Evolutionary conservation across 306 rosid genomes (phyloP).

Genomic region (Dicorynia guianensis): DNA sequence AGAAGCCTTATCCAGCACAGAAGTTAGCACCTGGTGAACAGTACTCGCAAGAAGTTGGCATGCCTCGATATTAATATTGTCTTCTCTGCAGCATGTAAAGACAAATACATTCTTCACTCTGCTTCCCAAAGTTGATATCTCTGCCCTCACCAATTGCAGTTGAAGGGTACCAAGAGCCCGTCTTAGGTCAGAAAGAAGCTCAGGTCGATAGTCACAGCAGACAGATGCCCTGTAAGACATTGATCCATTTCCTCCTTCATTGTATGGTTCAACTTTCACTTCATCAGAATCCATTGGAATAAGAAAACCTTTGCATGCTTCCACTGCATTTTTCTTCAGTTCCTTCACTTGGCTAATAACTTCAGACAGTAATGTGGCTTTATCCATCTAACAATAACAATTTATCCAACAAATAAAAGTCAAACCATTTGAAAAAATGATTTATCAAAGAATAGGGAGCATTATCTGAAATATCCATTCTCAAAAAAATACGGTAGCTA

Average conservation of each 20-base stretch:
- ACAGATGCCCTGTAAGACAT: slow-evolving; percentile 67
- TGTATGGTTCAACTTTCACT: slow-evolving; percentile 70
- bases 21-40: slow-evolving; percentile 64
- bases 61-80: slow-evolving; percentile 41
- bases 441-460: slow-evolving; percentile 14
- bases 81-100: slow-evolving; percentile 54
- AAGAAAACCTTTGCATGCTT: slow-evolving; percentile 70
- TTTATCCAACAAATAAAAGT: slow-evolving; percentile 38
- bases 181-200: slow-evolving; percentile 73
- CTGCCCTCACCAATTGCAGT: slow-evolving; percentile 63
- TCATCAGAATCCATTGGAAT: slow-evolving; percentile 83
- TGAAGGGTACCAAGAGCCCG: slow-evolving; percentile 68
- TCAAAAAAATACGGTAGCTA: background rate
- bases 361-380: slow-evolving; percentile 82
- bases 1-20: slow-evolving; percentile 72
- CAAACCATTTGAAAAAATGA: slow-evolving; percentile 1
- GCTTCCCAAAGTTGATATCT: slow-evolving; percentile 78
- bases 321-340: slow-evolving; percentile 71
- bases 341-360: slow-evolving; percentile 77
- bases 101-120: slow-evolving; percentile 69
- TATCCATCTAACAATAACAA: slow-evolving; percentile 73
- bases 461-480: background rate
- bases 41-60: slow-evolving; percentile 52
- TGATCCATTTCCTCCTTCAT: slow-evolving; percentile 49
- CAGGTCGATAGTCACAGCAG: slow-evolving; percentile 73